phyloP scores from a whole-genome alignment of 371 early-diverging fungal species.

The Smittium culicis region DNA sequence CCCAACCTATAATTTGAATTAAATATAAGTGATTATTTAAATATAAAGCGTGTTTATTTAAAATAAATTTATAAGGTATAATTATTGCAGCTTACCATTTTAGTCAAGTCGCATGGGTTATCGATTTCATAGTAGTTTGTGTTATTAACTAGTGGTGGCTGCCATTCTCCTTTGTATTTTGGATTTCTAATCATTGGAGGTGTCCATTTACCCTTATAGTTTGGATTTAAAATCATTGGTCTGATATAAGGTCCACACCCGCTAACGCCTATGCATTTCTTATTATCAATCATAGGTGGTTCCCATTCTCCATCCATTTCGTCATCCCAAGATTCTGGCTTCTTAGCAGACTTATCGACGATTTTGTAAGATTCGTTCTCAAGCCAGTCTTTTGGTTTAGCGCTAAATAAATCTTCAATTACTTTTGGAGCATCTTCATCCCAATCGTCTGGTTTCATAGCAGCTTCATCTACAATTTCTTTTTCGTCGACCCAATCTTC shows the following conservation, averaged over 20 bases:
- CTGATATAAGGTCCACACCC: slow-evolving; percentile 88
- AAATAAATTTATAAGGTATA: not conserved
- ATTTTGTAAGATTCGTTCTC: slow-evolving; percentile 42
- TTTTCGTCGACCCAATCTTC: slow-evolving; percentile 87
- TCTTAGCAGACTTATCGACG: slow-evolving; percentile 68
- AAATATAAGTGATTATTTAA: too few relatives aligned
- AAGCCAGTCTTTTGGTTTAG: slow-evolving; percentile 50
- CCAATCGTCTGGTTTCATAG: slow-evolving; percentile 79
- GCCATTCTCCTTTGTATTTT: slow-evolving; percentile 88
- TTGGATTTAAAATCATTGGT: slow-evolving; percentile 77
- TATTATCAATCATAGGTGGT: slow-evolving; percentile 50
- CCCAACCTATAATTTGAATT: slow-evolving; percentile 47
- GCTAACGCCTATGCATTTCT: slow-evolving; percentile 52
- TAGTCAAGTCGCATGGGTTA: slow-evolving; percentile 53
- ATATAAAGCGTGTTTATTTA: not conserved
- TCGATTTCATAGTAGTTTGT: slow-evolving; percentile 78
- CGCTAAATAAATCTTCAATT: slow-evolving; percentile 36
- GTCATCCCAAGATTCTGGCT: slow-evolving; percentile 89
- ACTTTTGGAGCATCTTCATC: slow-evolving; percentile 62
- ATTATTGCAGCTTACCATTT: not conserved
- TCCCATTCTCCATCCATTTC: slow-evolving; percentile 68
- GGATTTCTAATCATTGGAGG: slow-evolving; percentile 85
- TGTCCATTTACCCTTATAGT: slow-evolving; percentile 66
- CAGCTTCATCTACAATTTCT: slow-evolving; percentile 71
- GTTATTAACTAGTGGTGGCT: slow-evolving; percentile 76